Percentiles rank a stretch among this genome's conserved stretches.
phyloP scores from a whole-genome alignment of 1,139 yeast species.

The Lizanozyma gosingica region DNA sequence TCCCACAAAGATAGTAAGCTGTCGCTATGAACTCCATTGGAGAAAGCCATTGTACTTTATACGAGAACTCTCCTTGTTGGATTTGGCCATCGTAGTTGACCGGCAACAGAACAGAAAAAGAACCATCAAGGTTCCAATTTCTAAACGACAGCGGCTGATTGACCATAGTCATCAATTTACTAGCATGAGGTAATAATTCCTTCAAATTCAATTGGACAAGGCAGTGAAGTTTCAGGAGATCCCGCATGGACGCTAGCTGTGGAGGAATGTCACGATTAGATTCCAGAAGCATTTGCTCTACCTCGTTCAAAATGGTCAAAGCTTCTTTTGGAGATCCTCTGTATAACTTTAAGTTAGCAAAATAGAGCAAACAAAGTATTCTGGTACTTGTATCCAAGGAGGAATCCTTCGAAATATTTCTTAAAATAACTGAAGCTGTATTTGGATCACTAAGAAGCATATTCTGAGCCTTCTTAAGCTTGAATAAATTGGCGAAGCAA shows the following conservation, averaged over 20 bases:
- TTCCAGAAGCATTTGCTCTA: conserved; percentile 4
- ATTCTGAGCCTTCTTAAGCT: conserved; percentile 14
- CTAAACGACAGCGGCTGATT: not conserved
- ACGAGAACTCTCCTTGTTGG: not conserved
- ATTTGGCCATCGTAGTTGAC: not conserved
- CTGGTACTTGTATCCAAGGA: conserved; percentile 8
- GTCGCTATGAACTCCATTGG: not conserved
- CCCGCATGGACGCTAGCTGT: conserved; percentile 16
- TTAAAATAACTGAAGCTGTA: conserved; percentile 18
- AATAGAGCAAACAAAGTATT: conserved; percentile 12
- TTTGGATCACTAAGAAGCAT: conserved; percentile 12
- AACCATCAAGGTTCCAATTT: not conserved
- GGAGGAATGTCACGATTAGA: conserved; percentile 9
- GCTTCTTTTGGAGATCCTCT: conserved; percentile 18
- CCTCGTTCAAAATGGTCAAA: conserved; percentile 7
- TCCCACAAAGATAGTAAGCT: not conserved
- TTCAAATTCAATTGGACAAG: conserved; percentile 11
- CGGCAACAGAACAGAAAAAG: not conserved
- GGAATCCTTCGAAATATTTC: conserved; percentile 10
- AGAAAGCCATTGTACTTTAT: not conserved
- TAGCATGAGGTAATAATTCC: conserved; percentile 1
- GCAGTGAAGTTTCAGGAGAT: conserved; percentile 11
- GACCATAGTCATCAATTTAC: not conserved
- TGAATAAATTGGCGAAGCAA: conserved; percentile 13
- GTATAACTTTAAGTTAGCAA: conserved; percentile 16